These are phyloP conservation scores for Crithidia acanthocephali DNA, from an alignment of 208 protist species.

Conservation along the genomic window DNA sequence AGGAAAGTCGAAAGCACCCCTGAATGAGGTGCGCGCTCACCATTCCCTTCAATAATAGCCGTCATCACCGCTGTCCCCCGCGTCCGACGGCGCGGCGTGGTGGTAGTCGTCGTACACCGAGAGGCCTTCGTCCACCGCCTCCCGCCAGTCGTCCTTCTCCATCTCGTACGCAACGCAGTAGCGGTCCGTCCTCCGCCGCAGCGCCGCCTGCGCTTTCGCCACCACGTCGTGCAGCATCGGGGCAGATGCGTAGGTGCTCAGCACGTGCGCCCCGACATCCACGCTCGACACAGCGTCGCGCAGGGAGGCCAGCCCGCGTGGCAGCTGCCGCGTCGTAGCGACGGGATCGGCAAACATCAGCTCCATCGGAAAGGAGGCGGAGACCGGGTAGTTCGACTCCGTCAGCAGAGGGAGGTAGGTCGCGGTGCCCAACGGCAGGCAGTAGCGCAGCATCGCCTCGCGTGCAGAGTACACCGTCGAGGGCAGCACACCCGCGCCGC, in stretches of 20 bases:
- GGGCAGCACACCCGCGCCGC: constrained; percentile 60
- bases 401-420: constrained; percentile 74
- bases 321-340: constrained; percentile 8
- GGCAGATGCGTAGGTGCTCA: constrained; percentile 71
- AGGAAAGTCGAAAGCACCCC: no score
- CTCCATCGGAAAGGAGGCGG: constrained; percentile 62
- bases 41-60: constrained; percentile 22
- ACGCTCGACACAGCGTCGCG: constrained; percentile 30
- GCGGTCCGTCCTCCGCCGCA: constrained; percentile 44
- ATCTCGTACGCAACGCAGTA: constrained; percentile 63
- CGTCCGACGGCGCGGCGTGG: constrained; percentile 49
- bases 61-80: constrained; percentile 32
- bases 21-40: no score
- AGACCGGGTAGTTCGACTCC: constrained; percentile 66
- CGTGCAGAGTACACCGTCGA: constrained; percentile 53
- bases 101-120: constrained; percentile 78
- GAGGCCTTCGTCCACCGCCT: constrained; percentile 65
- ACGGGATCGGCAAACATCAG: constrained; percentile 47
- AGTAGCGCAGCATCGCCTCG: constrained; percentile 86
- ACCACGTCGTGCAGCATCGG: constrained; percentile 56
- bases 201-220: constrained; percentile 37
- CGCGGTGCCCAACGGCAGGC: constrained; percentile 57
- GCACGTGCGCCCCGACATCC: constrained; percentile 66
- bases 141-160: constrained; percentile 79
- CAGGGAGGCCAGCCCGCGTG: constrained; percentile 9